A percentile compares a stretch with the other conserved stretches of the same genome.
Conservation (phyloP, 2,329 filamentous ascomycete genomes). For the Epichloe gansuensis region DNA sequence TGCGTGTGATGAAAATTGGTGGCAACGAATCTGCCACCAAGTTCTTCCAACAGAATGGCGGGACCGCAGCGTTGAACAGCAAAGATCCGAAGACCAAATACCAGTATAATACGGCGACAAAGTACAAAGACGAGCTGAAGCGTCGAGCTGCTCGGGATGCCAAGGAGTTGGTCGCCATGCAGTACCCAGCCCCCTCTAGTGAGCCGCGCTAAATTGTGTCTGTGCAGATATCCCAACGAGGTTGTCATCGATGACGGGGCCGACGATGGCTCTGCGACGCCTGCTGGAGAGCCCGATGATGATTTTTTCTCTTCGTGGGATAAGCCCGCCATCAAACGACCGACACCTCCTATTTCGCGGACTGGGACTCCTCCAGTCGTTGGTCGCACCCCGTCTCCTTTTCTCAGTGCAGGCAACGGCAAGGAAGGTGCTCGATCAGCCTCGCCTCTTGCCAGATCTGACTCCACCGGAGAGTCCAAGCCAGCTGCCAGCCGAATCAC, state of each 20-base stretch:
- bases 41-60: slow-evolving; percentile 94
- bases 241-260: slow-evolving; percentile 70
- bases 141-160: slow-evolving; percentile 71
- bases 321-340: slow-evolving; percentile 91
- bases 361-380: slow-evolving; percentile 73
- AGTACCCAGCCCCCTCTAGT: neutral
- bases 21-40: slow-evolving; percentile 97
- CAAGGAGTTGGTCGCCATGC: slow-evolving; percentile 50
- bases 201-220: slow-evolving; percentile 13
- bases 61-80: slow-evolving; percentile 83
- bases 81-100: slow-evolving; percentile 98
- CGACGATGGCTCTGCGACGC: slow-evolving; percentile 58
- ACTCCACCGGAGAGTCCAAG: slow-evolving; percentile 38
- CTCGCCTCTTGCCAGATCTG: slow-evolving; percentile 62
- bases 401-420: slow-evolving; percentile 59
- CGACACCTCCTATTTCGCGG: slow-evolving; percentile 83
- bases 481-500: slow-evolving; percentile 59
- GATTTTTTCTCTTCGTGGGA: slow-evolving; percentile 99
- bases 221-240: slow-evolving; percentile 61
- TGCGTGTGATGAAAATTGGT: slow-evolving; percentile 94
- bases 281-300: slow-evolving; percentile 75
- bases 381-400: slow-evolving; percentile 77
- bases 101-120: slow-evolving; percentile 79
- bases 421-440: slow-evolving; percentile 65
- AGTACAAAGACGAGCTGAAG: slow-evolving; percentile 97